Conservation (phyloP, 2,329 filamentous ascomycete genomes). For the Penicillium sp. region DNA sequence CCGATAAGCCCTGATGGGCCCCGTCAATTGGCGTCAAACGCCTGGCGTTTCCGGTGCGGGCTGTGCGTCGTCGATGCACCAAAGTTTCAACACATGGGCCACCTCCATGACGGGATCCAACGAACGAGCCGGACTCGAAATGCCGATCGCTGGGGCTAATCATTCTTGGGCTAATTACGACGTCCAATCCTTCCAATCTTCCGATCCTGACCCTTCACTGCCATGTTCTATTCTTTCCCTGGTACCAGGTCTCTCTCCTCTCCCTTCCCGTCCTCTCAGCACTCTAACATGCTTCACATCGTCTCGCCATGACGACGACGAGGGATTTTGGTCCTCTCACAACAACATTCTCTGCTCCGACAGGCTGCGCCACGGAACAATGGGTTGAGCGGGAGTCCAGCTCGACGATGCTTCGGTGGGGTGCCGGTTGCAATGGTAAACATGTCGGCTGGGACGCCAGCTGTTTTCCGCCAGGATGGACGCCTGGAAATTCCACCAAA, state of each 20-base stretch:
- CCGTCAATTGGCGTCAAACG: not conserved
- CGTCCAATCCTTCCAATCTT: not conserved
- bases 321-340: constrained; percentile 19
- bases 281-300: not conserved
- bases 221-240: not conserved
- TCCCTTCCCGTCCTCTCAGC: not conserved
- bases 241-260: not conserved
- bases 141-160: not conserved
- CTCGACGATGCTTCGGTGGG: constrained; percentile 7
- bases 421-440: constrained; percentile 9
- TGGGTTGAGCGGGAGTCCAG: constrained; percentile 10
- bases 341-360: constrained; percentile 8
- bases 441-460: constrained; percentile 8
- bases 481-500: constrained; percentile 1
- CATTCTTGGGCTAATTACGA: not conserved
- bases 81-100: not conserved
- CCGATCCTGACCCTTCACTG: not conserved
- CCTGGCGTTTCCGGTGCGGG: not conserved
- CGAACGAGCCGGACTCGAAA: not conserved
- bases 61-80: not conserved
- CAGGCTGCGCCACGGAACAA: constrained; percentile 7
- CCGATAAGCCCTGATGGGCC: not conserved
- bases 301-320: constrained; percentile 11
- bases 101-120: not conserved
- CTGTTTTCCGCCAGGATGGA: constrained; percentile 15